A percentile compares a stretch with the other conserved stretches of the same genome.
Conservation (phyloP, 768 basidiomycete genomes). For the Kwoniella sp. region DNA sequence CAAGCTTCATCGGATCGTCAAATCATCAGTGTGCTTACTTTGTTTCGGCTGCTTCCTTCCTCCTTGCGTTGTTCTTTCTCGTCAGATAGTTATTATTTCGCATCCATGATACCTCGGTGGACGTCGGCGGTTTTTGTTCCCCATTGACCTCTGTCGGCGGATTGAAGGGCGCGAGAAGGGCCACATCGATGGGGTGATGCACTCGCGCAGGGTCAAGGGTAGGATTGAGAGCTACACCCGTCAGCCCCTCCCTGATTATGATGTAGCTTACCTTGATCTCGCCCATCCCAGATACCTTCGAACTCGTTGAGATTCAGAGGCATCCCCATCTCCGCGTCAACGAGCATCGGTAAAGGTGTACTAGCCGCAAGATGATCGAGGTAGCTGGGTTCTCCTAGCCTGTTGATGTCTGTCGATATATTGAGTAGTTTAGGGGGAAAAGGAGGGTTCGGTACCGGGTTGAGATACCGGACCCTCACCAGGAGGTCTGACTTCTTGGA, state of each 20-base stretch:
- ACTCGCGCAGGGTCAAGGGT: conserved; percentile 61
- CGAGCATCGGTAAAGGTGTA: conserved; percentile 86
- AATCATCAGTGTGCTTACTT: conserved; percentile 17
- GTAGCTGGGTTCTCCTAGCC: conserved; percentile 84
- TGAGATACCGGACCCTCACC: conserved; percentile 87
- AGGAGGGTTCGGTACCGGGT: conserved; percentile 92
- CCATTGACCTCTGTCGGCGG: conserved; percentile 24
- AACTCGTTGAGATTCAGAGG: conserved; percentile 83
- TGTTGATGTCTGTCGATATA: conserved; percentile 83
- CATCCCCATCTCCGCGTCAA: conserved; percentile 97
- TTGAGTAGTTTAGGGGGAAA: conserved; percentile 94
- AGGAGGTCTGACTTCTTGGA: conserved; percentile 67
- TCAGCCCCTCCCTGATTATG: too few species aligned
- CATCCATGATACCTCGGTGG: conserved; percentile 79
- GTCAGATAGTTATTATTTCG: conserved; percentile 84
- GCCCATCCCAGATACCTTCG: conserved; percentile 81
- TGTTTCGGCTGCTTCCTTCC: conserved; percentile 30
- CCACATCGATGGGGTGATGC: conserved; percentile 48
- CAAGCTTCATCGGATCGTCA: background rate
- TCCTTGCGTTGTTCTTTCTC: conserved; percentile 32
- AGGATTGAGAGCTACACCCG: conserved; percentile 67
- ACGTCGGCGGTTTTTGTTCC: conserved; percentile 58
- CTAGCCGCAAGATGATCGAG: conserved; percentile 77
- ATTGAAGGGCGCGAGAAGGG: conserved; percentile 67
- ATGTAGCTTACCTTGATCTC: conserved; percentile 60